A percentile compares a stretch with the other conserved stretches of the same genome.
Conservation (phyloP, 768 basidiomycete genomes). For the Termitomyces sp. region DNA sequence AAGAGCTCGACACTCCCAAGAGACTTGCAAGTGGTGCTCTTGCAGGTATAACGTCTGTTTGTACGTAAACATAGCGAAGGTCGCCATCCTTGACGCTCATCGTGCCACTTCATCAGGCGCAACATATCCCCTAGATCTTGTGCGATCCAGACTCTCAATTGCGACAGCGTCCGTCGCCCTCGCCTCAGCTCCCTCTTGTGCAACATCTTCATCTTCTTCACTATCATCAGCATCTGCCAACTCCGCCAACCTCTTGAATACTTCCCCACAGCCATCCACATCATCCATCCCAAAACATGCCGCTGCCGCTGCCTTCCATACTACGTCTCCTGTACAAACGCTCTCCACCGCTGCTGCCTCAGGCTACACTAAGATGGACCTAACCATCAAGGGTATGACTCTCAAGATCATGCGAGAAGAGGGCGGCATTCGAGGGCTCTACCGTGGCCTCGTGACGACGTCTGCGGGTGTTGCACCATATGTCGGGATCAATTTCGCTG, state of each 20-base stretch:
- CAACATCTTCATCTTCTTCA: constrained; percentile 14
- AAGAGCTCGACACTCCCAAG: constrained; percentile 83
- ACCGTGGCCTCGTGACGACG: constrained; percentile 82
- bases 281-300: constrained; percentile 25
- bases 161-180: constrained; percentile 77
- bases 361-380: constrained; percentile 44
- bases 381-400: constrained; percentile 87
- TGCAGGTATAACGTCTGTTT: constrained; percentile 93
- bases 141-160: constrained; percentile 89
- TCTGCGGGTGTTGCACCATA: constrained; percentile 89
- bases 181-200: constrained; percentile 14
- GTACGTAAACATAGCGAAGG: constrained; percentile 42
- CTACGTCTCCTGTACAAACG: constrained; percentile 33
- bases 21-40: constrained; percentile 84
- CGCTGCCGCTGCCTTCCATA: constrained; percentile 51
- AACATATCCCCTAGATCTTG: constrained; percentile 92
- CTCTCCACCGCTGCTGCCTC: constrained; percentile 4
- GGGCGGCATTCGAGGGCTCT: constrained; percentile 83
- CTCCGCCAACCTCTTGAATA: constrained; percentile 23
- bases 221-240: constrained; percentile 14
- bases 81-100: background rate
- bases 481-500: constrained; percentile 89
- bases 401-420: constrained; percentile 88
- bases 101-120: constrained; percentile 42
- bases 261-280: constrained; percentile 18